Conservation (phyloP, 345 rosid genomes). For the Euphorbia lathyris region DNA sequence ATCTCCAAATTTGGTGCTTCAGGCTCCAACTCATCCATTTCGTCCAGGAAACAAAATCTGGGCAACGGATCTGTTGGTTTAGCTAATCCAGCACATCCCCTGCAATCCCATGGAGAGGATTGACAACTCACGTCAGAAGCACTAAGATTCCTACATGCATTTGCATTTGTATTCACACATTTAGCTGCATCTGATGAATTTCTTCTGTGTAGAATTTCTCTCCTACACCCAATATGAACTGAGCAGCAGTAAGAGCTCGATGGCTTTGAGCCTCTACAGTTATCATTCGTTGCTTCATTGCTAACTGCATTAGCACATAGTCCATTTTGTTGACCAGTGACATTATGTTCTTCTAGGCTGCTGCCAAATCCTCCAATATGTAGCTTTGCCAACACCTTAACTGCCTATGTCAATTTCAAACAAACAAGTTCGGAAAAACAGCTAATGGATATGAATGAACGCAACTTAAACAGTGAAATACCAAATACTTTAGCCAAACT, state of each 20-base stretch:
- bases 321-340: conserved; percentile 17
- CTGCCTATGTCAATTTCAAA: conserved; percentile 47
- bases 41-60: conserved; percentile 25
- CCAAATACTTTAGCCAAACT: neutral
- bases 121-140: conserved; percentile 29
- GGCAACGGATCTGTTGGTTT: conserved; percentile 27
- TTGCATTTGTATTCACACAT: conserved; percentile 20
- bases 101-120: conserved; percentile 28
- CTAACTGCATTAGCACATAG: conserved; percentile 17
- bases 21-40: conserved; percentile 35
- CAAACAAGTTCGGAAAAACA: neutral
- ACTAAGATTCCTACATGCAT: conserved; percentile 20
- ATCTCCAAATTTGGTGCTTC: conserved; percentile 25
- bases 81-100: conserved; percentile 22
- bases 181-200: conserved; percentile 20
- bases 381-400: conserved; percentile 58
- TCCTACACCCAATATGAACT: conserved; percentile 18
- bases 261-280: conserved; percentile 25
- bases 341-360: conserved; percentile 30
- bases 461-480: neutral
- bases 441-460: neutral
- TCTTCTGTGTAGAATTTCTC: conserved; percentile 19
- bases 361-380: conserved; percentile 39
- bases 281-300: conserved; percentile 20
- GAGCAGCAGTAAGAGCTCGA: conserved; percentile 21